Evolutionary conservation across 176 grass and related monocot species (phyloP), one percentile per base, ranked within the genome.

Genomic region (Lolium perenne): DNA sequence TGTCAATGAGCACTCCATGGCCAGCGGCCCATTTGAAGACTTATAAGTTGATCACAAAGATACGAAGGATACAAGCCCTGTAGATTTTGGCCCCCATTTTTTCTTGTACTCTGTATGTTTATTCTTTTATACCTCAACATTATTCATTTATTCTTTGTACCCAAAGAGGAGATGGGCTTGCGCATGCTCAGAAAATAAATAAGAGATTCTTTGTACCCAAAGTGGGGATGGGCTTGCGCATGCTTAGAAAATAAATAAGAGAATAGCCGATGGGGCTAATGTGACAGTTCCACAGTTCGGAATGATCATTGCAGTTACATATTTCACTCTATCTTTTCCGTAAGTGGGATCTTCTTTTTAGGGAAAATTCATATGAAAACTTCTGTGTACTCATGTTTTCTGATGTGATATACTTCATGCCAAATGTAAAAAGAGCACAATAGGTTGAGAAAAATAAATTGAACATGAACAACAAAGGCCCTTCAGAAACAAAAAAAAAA

Each of bases 91-190:
- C 35, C 18, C 50, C 3, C 18, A 0, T 70, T 22, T 56, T 23
- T 45, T 48, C 6, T 61, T 79, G 50, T 77, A 71, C 41, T 22
- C 10, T 74, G 57, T 72, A 45, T 49, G 11, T 62, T 18, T 66
- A 74, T 67, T 54, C 50, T 23, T 65, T 17, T 58, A 58, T 14
- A 5, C 1, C n/a, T 70, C 38, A 13, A 46, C 7, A 17, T 53
- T 62, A 41, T 83, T 88, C 83, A 62, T 71, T 89, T 47, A 55
- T 65, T 65, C 62, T 32, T 65, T 65, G 25, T 54, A 65, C 32
- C 20, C 5, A 54, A 70, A 76, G 77, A 50, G 26, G 5, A 25
- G 41, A 45, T 45, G 41, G 7, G 6, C 41, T 45, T 5, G 7
- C 0, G 41, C 41, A 45, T 45, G 41, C 41, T 45, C 41, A 45